Conservation (phyloP, 306 rosid genomes). For the Citrullus amarus region DNA sequence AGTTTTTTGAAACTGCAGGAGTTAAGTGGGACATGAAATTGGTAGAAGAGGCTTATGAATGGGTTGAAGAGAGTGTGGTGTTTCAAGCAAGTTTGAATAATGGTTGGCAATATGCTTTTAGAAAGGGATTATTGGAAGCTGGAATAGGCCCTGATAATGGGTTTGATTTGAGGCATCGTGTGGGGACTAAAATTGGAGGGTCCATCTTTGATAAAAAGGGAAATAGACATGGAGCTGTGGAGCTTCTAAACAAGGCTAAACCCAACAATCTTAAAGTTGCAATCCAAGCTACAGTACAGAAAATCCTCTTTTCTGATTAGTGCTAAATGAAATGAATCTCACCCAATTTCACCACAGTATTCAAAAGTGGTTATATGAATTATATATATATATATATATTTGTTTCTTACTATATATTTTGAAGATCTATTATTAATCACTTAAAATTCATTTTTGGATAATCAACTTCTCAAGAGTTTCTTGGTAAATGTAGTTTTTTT, state of each 20-base stretch:
- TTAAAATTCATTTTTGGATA: no score
- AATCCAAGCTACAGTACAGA: constrained; percentile 10
- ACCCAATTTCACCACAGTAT: neutral
- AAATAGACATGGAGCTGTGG: constrained; percentile 14
- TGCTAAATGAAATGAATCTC: neutral
- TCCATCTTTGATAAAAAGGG: constrained; percentile 10
- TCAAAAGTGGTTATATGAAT: no score
- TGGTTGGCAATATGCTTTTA: neutral
- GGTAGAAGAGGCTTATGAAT: constrained; percentile 12
- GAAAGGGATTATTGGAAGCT: constrained; percentile 6
- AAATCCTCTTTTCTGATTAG: constrained; percentile 13
- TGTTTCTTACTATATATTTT: no score
- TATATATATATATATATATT: no score
- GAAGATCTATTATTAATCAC: no score
- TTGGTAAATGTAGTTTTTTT: no score
- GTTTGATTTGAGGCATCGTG: neutral
- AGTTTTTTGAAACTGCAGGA: constrained; percentile 1
- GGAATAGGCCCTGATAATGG: constrained; percentile 13
- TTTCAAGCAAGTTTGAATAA: neutral
- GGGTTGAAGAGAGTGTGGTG: constrained; percentile 16
- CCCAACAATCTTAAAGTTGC: constrained; percentile 5
- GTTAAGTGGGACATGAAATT: constrained; percentile 12
- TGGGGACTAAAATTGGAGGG: constrained; percentile 7
- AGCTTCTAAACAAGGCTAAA: constrained; percentile 10
- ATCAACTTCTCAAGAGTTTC: no score